Evolutionary conservation across 2,329 filamentous ascomycete species (phyloP), one percentile per base, ranked within the genome.

Genomic region (Magnaporthiopsis incrustans): DNA sequence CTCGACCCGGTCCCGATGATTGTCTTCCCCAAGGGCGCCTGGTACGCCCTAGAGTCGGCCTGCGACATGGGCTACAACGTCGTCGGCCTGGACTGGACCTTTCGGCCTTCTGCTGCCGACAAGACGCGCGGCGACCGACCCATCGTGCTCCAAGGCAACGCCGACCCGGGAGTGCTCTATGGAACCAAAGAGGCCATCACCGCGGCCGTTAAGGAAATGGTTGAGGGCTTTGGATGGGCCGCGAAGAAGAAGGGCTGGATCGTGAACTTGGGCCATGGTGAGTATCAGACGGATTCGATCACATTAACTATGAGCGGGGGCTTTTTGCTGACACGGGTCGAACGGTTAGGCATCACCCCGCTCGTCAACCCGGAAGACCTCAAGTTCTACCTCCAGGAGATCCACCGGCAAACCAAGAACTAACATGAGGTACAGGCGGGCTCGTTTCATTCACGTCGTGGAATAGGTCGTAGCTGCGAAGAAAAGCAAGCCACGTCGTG

Each of bases 11-110:
- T 99, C 3, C 95, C 95, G 3, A 97, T 98, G 93, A 96, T 93
- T 6, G 92, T 98, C 30, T 99, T 99, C 76, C 92, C 95, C 50
- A 99, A 99, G 80, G 95, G 95, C 14, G 94, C 95, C 14, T 98
- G 95, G 91, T 95, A 96, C 76, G 92, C 92, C 4, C 82, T 99
- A 61, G 91, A 97, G 70, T 87, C 90, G 38, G 85, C 95, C 26
- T 97, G 93, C 78, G 81, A 92, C 71, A 85, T 93, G 22, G 93
- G 92, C 57, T 99, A 98, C 80, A 86, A 98, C 72, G 92, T 97
- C 53, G 90, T 99, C 64, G 92, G 95, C 6, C 81, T 99, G 68
- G 95, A 99, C 77, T 99, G 95, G 95, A 82, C 96, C 60, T 90
- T 97, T 71, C 92, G 95, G 71, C 90, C 95, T 14, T 89, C 88